phyloP scores from a whole-genome alignment of 2,329 filamentous ascomycete genomes.

The Aquanectria penicillioides region DNA sequence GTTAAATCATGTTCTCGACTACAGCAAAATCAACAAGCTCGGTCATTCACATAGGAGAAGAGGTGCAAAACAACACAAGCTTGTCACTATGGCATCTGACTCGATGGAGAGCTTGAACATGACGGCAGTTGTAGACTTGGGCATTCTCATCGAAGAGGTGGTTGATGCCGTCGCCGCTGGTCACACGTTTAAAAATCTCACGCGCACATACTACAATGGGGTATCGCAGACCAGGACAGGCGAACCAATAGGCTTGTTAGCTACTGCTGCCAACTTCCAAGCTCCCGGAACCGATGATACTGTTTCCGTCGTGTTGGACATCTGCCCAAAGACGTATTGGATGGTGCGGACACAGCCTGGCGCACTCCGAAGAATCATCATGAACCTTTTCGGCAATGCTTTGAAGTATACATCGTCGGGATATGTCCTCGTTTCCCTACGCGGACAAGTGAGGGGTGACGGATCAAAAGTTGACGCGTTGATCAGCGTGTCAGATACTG shows the following conservation, averaged over 20 bases:
- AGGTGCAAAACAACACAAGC: conserved; percentile 32
- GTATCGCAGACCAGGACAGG: conserved; percentile 11
- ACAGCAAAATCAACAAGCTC: conserved; percentile 52
- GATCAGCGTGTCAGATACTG: conserved; percentile 68
- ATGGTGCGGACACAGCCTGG: conserved; percentile 64
- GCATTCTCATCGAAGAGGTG: conserved; percentile 50
- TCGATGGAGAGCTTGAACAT: conserved; percentile 46
- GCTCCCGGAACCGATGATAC: conserved; percentile 36
- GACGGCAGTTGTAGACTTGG: conserved; percentile 46
- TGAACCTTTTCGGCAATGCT: conserved; percentile 71
- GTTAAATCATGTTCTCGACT: conserved; percentile 59
- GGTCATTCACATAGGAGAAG: conserved; percentile 39
- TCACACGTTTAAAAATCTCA: conserved; percentile 46
- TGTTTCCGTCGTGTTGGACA: conserved; percentile 62
- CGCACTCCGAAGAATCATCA: conserved; percentile 62
- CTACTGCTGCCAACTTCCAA: conserved; percentile 19
- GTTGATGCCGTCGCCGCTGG: conserved; percentile 52
- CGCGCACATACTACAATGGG: background rate
- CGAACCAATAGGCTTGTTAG: background rate
- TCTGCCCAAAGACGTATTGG: conserved; percentile 58
- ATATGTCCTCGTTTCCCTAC: conserved; percentile 55
- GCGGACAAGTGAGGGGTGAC: conserved; percentile 35
- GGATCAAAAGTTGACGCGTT: conserved; percentile 39
- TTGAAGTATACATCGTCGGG: conserved; percentile 69
- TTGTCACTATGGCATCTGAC: conserved; percentile 37